Evolutionary conservation across 306 rosid species (phyloP).

Genomic region (Cicer chorassanicum): DNA sequence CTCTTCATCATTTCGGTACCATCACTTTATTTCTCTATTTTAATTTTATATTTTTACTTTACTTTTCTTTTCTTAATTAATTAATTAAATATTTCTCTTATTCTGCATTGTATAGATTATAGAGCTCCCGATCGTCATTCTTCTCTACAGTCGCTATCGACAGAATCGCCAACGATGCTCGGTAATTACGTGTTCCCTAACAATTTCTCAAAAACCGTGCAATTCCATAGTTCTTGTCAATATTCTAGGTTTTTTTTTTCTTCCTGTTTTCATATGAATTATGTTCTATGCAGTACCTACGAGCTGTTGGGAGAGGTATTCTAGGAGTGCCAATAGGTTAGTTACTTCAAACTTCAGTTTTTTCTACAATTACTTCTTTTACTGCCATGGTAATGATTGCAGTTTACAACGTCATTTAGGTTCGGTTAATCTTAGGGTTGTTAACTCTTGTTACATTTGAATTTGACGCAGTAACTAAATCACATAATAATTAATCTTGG

Average conservation of each 20-base stretch:
- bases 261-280: not conserved
- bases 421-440: not conserved
- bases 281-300: slow-evolving; percentile 60
- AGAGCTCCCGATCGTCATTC: slow-evolving; percentile 49
- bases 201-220: not conserved
- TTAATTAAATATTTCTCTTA: not conserved
- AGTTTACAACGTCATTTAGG: not conserved
- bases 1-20: slow-evolving; percentile 53
- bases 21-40: slow-evolving; percentile 5
- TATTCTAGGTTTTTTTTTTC: slow-evolving; percentile 13
- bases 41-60: too few relatives aligned
- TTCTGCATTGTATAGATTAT: slow-evolving; percentile 41
- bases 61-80: not conserved
- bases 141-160: slow-evolving; percentile 50
- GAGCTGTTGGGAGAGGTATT: slow-evolving; percentile 78
- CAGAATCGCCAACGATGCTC: slow-evolving; percentile 43
- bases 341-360: slow-evolving; percentile 54
- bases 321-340: slow-evolving; percentile 80
- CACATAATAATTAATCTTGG: too few relatives aligned
- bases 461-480: too few relatives aligned
- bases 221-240: not conserved
- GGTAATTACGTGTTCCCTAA: slow-evolving; percentile 35
- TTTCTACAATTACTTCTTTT: not conserved
- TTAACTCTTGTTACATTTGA: too few relatives aligned
- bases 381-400: not conserved